phyloP scores from a whole-genome alignment of 257 asterid species.

The Dorcoceras hygrometricum region DNA sequence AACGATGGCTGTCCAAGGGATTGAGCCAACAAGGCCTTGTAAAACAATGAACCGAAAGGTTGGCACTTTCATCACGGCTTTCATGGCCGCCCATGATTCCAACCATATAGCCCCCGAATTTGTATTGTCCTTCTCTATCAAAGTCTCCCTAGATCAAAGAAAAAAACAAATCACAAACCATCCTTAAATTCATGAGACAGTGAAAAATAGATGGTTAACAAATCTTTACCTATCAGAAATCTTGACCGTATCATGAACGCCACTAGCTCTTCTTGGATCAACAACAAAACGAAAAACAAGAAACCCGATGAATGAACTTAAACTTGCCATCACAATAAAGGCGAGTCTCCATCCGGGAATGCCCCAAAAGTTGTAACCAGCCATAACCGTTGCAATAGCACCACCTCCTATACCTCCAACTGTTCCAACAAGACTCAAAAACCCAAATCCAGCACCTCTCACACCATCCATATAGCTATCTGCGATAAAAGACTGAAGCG shows the following conservation, averaged over 20 bases:
- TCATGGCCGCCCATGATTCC: conserved; percentile 90
- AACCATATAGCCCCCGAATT: conserved; percentile 57
- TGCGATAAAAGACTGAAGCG: conserved; percentile 90
- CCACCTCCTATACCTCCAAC: conserved; percentile 99
- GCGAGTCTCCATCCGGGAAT: conserved; percentile 92
- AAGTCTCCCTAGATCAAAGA: conserved; percentile 55
- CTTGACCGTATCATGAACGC: conserved; percentile 38
- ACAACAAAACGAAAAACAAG: conserved; percentile 78
- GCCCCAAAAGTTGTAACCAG: conserved; percentile 73
- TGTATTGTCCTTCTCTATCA: conserved; percentile 42
- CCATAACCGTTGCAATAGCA: conserved; percentile 96
- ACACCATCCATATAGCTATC: conserved; percentile 82
- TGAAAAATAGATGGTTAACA: not conserved
- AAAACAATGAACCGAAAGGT: conserved; percentile 90
- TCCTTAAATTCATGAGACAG: not conserved
- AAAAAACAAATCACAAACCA: conserved; percentile 3
- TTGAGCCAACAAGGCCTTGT: conserved; percentile 90
- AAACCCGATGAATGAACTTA: conserved; percentile 74
- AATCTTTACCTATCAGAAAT: conserved; percentile 48
- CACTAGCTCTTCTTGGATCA: conserved; percentile 54
- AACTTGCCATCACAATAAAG: conserved; percentile 64
- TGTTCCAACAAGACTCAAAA: conserved; percentile 75
- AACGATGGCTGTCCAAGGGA: conserved; percentile 95
- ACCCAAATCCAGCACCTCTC: conserved; percentile 91
- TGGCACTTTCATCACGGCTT: conserved; percentile 68